Base-by-base conservation (phyloP, 257 asterid species). In the Penstemon newberryi region DNA sequence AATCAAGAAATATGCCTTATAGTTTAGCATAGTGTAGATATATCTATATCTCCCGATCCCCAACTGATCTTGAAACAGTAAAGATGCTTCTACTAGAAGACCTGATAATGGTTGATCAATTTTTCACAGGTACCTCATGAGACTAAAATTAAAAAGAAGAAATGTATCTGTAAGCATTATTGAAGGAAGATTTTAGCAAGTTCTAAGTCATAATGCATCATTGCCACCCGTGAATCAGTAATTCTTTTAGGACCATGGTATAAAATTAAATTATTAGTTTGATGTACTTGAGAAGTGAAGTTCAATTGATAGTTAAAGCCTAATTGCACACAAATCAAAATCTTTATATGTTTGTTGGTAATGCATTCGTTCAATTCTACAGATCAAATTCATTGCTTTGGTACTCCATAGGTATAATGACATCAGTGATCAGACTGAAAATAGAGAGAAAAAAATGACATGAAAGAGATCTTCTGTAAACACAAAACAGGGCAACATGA, bases 31-130 rank as follows among this genome's bases (percentile, higher is more conserved):
- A 5, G 38, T 13, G 6, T 43, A 43, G 12, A 38, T 15, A 43
- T n/a, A 0, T 41, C 51, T 15, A 43, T n/a, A 0, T 41, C 3
- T 11, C 19, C 19, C 9, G 8, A 58, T 37, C 4, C 42, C 8
- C 11, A 43, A 49, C 4, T 50, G 69, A 56, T 41, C 38, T 18
- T 4, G 41, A 75, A 56, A 75, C 33, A 64, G 40, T 33, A n/a
- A 33, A 7, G 18, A 37, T 52, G 40, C 40, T 42, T 56, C 56
- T 13, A 15, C 56, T 18, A 2, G 33, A 19, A 57, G 10, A 56
- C 37, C 43, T 6, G 51, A 44, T 4, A 46, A 57, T 18, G 41
- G 51, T 37, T 7, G 6, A 11, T 57, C 19, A 5, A 58, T 5
- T 57, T 56, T 37, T 15, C 37, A 37, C 13, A 8, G 3, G 13